Evolutionary conservation across 768 basidiomycete genomes (phyloP), one percentile per base, ranked within the genome.

Genomic region (Cyathus striatus): DNA sequence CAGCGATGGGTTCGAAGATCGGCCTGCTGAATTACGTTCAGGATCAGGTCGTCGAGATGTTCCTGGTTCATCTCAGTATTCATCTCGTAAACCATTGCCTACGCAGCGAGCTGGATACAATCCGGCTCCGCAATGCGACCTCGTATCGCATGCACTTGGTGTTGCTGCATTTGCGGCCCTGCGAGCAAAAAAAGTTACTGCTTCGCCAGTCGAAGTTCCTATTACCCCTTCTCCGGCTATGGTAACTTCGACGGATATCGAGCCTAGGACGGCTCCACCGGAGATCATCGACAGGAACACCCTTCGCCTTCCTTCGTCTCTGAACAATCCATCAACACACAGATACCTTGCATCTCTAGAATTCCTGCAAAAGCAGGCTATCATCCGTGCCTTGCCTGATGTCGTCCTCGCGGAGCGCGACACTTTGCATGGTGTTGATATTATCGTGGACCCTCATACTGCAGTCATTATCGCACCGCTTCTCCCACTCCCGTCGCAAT

Each of bases 321-420:
- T 62, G 58, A 38, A 41, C 10, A 45, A 49, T 24, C 68, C 73
- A n/a, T 56, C 54, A 16, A 35, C 54, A 14, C 86, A 89, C 56
- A 73, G 70, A 21, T 90, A 90, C 53, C 66, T 90, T 61, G 78
- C 77, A 13, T 89, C 85, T 22, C 56, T 89, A 47, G 68, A 78
- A 22, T 49, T 88, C 16, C 67, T 90, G 5, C 88, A 89, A 57
- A 83, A 81, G 49, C 81, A 76, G 40, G 69, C 67, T 16, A 63
- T 90, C 2, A 70, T 83, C 30, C 72, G 70, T 3, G 59, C 66
- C 9, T 68, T 90, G 20, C 78, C 72, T 47, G 60, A 61, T 9
- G 63, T 88, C 18, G 69, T 76, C 22, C 70, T 90, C 10, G 69
- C 81, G 3, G 89, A 90, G 54, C 76, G 88, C 24, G 74, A 76